Evolutionary conservation across 2,329 filamentous ascomycete species (phyloP), one percentile per base, ranked within the genome.

Genomic region (Chaetomium sp.): DNA sequence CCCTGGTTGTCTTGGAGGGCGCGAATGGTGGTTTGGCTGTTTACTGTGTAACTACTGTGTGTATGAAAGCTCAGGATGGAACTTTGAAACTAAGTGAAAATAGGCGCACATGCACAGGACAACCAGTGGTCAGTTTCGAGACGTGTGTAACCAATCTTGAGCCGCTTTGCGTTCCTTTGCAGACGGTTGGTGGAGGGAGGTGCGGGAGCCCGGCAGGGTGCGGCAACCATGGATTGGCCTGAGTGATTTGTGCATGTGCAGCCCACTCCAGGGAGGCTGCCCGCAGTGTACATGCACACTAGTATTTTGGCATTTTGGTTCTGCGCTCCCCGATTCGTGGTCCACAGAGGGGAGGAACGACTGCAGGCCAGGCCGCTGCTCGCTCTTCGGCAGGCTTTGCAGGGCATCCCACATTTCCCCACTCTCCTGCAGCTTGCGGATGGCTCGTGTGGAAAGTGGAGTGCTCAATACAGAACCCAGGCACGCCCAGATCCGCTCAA

Each of bases 361-460:
- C 21, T 35, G 53, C 29, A 25, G 38, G 38, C 38, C 38, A 42
- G 35, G 38, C 38, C 38, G 38, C 38, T 59, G 27, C 27, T 33
- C 45, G 16, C 57, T 27, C 33, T 60, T 66, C 60, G 55, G 50
- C 62, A 62, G 42, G 62, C 25, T 27, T 21, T 19, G 10, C 49
- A 51, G 55, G 33, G 21, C 63, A 45, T 58, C 57, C 53, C 51
- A 38, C 45, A 19, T 29, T 27, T 49, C 51, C 50, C 62, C 62
- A 60, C 57, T 38, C 33, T 31, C 38, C 16, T 51, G 57, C 38
- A 25, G 27, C 53, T 62, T 57, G 55, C 49, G 33, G 56, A 51
- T 68, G 66, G 66, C 16, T 62, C 62, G 51, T 56, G 53, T 63
- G 51, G 25, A 63, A 64, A 62, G 65, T 68, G 67, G 67, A 64